A percentile compares a stretch with the other conserved stretches of the same genome.
phyloP scores from a whole-genome alignment of 257 asterid genomes.

The Marsdenia floribunda region DNA sequence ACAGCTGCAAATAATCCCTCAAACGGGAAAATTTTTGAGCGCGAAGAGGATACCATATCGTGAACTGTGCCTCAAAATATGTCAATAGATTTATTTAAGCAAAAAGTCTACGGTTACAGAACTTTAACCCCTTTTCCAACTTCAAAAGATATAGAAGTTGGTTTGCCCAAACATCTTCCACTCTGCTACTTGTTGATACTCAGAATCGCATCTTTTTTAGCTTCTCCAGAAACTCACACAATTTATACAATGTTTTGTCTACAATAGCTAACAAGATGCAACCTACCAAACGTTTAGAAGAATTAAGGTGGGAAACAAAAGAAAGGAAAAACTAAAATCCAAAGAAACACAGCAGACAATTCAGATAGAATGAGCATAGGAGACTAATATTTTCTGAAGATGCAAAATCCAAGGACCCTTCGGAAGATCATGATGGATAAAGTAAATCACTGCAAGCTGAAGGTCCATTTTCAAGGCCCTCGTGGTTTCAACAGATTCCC shows the following conservation, averaged over 20 bases:
- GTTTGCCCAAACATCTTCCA: constrained; percentile 2
- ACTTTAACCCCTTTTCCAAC: neutral
- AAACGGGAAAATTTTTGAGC: neutral
- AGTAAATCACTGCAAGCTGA: constrained; percentile 6
- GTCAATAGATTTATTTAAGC: neutral
- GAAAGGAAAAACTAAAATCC: constrained; percentile 14
- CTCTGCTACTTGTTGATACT: neutral
- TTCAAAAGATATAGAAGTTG: neutral
- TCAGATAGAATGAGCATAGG: neutral
- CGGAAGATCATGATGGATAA: constrained; percentile 3
- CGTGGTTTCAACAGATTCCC: constrained; percentile 39
- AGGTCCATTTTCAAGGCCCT: constrained; percentile 13
- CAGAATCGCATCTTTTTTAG: constrained; percentile 9
- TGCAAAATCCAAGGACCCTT: constrained; percentile 9
- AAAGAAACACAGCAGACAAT: neutral
- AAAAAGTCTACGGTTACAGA: constrained; percentile 14
- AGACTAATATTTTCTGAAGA: constrained; percentile 2
- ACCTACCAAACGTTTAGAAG: constrained; percentile 19
- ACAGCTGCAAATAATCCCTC: neutral
- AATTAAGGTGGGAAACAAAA: constrained; percentile 12
- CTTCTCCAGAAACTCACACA: constrained; percentile 21
- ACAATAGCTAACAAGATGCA: constrained; percentile 11
- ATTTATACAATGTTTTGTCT: constrained; percentile 31
- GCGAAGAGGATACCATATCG: neutral
- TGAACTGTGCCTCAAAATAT: neutral